These are phyloP conservation scores for Pichia cabralensis DNA, from an alignment of 805 yeast species.

Conservation along the genomic window DNA sequence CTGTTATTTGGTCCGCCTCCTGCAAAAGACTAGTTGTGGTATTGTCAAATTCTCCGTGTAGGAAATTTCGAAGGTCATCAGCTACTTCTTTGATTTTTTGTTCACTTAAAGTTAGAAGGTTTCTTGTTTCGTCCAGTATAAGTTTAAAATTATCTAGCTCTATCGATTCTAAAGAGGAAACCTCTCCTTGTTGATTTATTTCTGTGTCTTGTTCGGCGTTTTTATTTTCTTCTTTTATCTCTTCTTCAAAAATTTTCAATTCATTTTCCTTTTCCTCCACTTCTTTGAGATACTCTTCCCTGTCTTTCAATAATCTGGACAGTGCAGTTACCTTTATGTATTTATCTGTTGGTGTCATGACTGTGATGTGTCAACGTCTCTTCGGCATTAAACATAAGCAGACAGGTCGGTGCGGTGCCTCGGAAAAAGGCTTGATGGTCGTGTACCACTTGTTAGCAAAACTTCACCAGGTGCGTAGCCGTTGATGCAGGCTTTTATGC, in stretches of 20 bases:
- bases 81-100: conserved; percentile 5
- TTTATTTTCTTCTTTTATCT: background rate
- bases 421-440: too few species aligned
- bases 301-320: conserved; percentile 60
- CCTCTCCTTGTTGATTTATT: conserved; percentile 11
- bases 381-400: too few species aligned
- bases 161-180: too few species aligned
- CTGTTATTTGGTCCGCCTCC: background rate
- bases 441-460: too few species aligned
- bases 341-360: conserved; percentile 56
- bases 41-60: background rate
- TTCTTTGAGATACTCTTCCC: conserved; percentile 49
- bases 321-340: conserved; percentile 67
- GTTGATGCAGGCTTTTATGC: too few species aligned
- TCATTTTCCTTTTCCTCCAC: conserved; percentile 21
- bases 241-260: too few species aligned
- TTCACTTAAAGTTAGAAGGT: conserved; percentile 13
- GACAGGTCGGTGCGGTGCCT: too few species aligned
- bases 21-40: background rate
- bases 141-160: too few species aligned
- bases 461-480: too few species aligned
- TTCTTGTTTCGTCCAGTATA: too few species aligned
- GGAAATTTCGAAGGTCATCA: conserved; percentile 1
- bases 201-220: conserved; percentile 7
- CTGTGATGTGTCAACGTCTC: too few species aligned